Evolutionary conservation across 2,329 filamentous ascomycete genomes (phyloP).

Genomic region (Sclerotinia nivalis): DNA sequence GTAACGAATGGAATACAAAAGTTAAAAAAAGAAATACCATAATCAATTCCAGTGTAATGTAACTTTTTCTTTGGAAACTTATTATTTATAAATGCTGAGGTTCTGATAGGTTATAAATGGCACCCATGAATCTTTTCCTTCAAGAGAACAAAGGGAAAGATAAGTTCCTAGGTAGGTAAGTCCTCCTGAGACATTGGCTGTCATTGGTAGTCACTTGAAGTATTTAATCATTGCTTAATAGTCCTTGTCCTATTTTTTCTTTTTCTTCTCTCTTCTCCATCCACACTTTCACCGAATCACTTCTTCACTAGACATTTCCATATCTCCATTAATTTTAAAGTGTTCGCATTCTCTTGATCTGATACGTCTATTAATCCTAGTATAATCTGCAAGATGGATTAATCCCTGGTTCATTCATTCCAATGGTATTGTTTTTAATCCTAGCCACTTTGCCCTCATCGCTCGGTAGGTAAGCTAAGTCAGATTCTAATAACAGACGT

Average conservation of each 20-base stretch:
- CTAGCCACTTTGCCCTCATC: background rate
- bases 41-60: background rate
- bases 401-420: constrained; percentile 1
- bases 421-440: constrained; percentile 6
- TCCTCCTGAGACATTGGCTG: background rate
- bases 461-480: constrained; percentile 1
- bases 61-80: background rate
- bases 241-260: background rate
- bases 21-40: background rate
- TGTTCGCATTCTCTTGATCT: background rate
- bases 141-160: background rate
- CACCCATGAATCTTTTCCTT: background rate
- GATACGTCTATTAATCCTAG: background rate
- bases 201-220: background rate
- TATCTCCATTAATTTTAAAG: constrained; percentile 6
- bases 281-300: background rate
- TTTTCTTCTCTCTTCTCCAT: background rate
- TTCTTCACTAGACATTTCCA: background rate
- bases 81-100: background rate
- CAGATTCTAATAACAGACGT: constrained; percentile 3
- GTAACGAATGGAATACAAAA: background rate
- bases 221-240: background rate
- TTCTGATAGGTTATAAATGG: background rate
- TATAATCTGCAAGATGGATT: background rate
- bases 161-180: background rate